phyloP scores from a whole-genome alignment of 2,329 filamentous ascomycete genomes.

The Ophiostoma novo-ulmi region DNA sequence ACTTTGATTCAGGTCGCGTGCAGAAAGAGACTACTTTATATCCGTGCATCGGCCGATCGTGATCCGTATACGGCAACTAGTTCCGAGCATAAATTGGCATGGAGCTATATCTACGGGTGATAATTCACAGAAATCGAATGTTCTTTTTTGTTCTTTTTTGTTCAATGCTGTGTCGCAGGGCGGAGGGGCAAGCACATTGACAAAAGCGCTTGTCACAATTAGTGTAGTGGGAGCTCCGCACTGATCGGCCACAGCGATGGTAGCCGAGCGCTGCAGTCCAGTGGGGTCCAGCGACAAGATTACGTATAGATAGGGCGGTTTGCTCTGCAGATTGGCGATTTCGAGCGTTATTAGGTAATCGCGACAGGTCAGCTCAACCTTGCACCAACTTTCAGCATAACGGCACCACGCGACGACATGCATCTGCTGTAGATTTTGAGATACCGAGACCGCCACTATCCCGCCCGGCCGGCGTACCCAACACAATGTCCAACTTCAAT shows the following conservation, averaged over 20 bases:
- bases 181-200: neutral
- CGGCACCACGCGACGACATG: neutral
- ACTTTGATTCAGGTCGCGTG: too few relatives aligned
- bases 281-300: neutral
- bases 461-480: neutral
- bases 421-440: neutral
- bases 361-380: neutral
- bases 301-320: neutral
- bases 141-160: neutral
- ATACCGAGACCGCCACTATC: too few relatives aligned
- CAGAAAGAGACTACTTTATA: neutral
- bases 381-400: neutral
- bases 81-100: neutral
- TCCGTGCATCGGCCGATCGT: neutral
- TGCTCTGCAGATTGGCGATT: neutral
- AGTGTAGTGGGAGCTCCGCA: neutral
- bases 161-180: neutral
- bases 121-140: neutral
- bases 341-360: conserved; percentile 1
- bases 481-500: conserved; percentile 43
- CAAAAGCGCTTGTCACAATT: neutral
- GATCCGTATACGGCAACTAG: neutral
- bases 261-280: neutral
- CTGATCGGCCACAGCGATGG: neutral
- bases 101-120: neutral